phyloP scores from a whole-genome alignment of 169 alveolate genomes.

The Neospora caninum region DNA sequence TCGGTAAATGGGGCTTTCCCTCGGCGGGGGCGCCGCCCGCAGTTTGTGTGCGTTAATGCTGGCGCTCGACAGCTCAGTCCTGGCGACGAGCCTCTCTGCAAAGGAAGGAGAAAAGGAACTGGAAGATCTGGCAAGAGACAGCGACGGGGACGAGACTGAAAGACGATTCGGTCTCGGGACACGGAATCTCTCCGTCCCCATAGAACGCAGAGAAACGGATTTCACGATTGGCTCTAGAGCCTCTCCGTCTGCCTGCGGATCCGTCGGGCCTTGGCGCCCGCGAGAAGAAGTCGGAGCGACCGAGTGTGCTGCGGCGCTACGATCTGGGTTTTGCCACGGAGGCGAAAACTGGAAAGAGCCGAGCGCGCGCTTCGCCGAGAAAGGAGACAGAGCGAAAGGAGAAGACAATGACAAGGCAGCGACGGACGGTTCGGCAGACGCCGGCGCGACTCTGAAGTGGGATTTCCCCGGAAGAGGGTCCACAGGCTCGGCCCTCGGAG shows the following conservation, averaged over 20 bases:
- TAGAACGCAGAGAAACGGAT: too few relatives aligned
- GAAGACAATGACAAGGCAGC: background rate
- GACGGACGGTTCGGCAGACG: background rate
- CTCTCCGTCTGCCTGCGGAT: too few relatives aligned
- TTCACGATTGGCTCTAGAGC: too few relatives aligned
- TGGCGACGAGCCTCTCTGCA: background rate
- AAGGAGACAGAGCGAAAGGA: background rate
- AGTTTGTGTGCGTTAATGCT: background rate
- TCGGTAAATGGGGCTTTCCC: background rate
- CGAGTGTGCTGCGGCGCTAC: too few relatives aligned
- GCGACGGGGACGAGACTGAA: background rate
- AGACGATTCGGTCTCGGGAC: background rate
- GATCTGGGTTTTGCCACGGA: too few relatives aligned
- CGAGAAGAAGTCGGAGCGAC: too few relatives aligned
- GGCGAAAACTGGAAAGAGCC: background rate
- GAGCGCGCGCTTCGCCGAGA: background rate
- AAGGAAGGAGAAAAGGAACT: background rate
- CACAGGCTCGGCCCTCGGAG: too few relatives aligned
- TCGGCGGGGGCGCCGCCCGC: background rate
- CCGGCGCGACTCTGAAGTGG: too few relatives aligned
- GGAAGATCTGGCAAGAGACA: background rate
- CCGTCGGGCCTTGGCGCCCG: too few relatives aligned
- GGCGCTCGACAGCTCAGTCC: background rate
- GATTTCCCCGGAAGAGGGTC: too few relatives aligned
- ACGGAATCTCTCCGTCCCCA: too few relatives aligned